Percentiles rank a stretch among this genome's conserved stretches.
Conservation (phyloP, 306 rosid species). For the Castanospermum australe region DNA sequence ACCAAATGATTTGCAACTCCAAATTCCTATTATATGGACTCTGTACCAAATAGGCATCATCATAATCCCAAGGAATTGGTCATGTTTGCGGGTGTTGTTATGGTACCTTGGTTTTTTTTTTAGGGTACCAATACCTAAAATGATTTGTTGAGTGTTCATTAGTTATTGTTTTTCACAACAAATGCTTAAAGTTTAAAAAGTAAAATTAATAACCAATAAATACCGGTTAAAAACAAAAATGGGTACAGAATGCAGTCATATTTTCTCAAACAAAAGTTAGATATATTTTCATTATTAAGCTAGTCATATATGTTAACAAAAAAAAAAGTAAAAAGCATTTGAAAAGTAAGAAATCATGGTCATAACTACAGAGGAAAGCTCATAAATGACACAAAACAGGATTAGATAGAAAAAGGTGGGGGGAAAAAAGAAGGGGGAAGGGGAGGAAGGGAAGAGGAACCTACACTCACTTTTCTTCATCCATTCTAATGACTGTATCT, state of each 20-base stretch:
- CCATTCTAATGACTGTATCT: not conserved
- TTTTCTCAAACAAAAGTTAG: not conserved
- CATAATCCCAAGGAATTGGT: not conserved
- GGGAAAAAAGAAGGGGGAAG: not conserved
- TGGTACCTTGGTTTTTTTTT: too few species aligned
- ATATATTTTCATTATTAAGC: constrained; percentile 27
- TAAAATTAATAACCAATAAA: too few species aligned
- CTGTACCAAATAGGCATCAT: not conserved
- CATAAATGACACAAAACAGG: not conserved
- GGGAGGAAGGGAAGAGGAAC: not conserved
- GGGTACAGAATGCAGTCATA: too few species aligned
- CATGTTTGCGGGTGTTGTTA: too few species aligned
- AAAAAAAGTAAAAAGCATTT: constrained; percentile 18
- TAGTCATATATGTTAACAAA: not conserved
- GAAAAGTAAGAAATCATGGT: constrained; percentile 21
- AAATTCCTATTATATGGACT: not conserved
- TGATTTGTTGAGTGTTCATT: not conserved
- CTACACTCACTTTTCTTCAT: not conserved
- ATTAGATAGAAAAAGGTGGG: constrained; percentile 17
- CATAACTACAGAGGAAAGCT: constrained; percentile 26
- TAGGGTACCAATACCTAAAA: not conserved
- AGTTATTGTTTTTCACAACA: too few species aligned
- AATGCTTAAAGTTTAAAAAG: too few species aligned
- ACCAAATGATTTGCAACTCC: not conserved
- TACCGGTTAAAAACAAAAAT: too few species aligned